Conservation (phyloP, 140 eudicot genomes). For the Flaveria floridana region DNA sequence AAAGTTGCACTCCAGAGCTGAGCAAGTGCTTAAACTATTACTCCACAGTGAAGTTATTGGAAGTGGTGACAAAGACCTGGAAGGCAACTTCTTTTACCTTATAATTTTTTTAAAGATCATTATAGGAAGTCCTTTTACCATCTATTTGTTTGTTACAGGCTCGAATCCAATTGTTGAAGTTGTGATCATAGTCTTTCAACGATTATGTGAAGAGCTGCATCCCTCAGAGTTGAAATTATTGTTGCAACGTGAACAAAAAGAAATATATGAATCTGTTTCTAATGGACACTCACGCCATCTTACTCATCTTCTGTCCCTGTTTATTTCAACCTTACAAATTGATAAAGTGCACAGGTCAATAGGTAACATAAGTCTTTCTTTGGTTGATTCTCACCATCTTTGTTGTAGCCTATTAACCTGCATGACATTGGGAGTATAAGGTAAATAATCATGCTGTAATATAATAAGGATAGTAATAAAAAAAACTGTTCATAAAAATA, state of each 20-base stretch:
- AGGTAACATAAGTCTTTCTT: constrained; percentile 45
- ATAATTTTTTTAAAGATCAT: neutral
- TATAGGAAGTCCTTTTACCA: neutral
- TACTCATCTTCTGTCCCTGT: constrained; percentile 62
- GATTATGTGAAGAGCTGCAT: constrained; percentile 59
- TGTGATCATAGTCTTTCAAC: constrained; percentile 47
- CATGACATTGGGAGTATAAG: neutral
- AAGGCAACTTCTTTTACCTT: constrained; percentile 44
- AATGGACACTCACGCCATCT: constrained; percentile 47
- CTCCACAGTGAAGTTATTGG: constrained; percentile 41
- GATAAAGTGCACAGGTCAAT: constrained; percentile 41
- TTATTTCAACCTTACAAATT: constrained; percentile 52
- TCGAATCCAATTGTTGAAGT: constrained; percentile 61
- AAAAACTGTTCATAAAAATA: neutral
- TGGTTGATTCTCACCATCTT: neutral
- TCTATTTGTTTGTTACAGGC: constrained; percentile 40
- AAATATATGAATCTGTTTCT: constrained; percentile 37
- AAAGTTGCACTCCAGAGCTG: constrained; percentile 78
- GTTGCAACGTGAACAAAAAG: constrained; percentile 46
- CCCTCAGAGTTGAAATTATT: constrained; percentile 42
- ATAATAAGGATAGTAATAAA: neutral
- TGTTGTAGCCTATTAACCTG: constrained; percentile 4
- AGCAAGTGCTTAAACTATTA: constrained; percentile 48
- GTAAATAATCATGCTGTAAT: constrained; percentile 4
- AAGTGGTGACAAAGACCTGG: constrained; percentile 48